Conservation (phyloP, 306 rosid genomes). For the Citrullus amarus region DNA sequence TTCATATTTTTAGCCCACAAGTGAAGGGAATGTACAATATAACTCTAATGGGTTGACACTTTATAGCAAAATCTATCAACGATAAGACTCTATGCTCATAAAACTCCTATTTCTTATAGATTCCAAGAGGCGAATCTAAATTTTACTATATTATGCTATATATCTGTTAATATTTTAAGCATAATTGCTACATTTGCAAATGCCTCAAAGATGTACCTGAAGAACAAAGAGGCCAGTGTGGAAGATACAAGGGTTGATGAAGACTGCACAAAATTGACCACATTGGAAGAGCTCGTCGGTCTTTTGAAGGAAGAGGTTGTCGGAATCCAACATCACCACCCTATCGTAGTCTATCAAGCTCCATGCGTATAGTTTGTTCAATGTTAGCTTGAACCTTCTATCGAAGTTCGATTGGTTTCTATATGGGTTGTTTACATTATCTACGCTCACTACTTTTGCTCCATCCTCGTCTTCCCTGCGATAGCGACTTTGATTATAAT, state of each 20-base stretch:
- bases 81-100: too few relatives aligned
- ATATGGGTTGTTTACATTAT: slow-evolving; percentile 72
- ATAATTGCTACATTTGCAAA: too few relatives aligned
- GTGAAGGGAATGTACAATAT: too few relatives aligned
- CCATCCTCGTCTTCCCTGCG: slow-evolving; percentile 73
- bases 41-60: too few relatives aligned
- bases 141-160: too few relatives aligned
- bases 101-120: too few relatives aligned
- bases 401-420: slow-evolving; percentile 52
- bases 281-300: slow-evolving; percentile 79
- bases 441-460: slow-evolving; percentile 74
- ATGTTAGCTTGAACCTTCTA: slow-evolving; percentile 51
- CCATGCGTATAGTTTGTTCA: slow-evolving; percentile 91
- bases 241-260: slow-evolving; percentile 81
- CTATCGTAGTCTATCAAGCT: slow-evolving; percentile 70
- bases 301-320: slow-evolving; percentile 67
- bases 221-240: slow-evolving; percentile 88
- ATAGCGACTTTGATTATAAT: background rate
- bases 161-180: too few relatives aligned
- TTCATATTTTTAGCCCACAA: too few relatives aligned
- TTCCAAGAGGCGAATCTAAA: too few relatives aligned
- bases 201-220: slow-evolving; percentile 25
- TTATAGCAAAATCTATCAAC: too few relatives aligned
- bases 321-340: slow-evolving; percentile 83
- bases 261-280: slow-evolving; percentile 81